Base-by-base conservation (phyloP, 371 early-diverging fungal species). In the Apophysomyces sp. region DNA sequence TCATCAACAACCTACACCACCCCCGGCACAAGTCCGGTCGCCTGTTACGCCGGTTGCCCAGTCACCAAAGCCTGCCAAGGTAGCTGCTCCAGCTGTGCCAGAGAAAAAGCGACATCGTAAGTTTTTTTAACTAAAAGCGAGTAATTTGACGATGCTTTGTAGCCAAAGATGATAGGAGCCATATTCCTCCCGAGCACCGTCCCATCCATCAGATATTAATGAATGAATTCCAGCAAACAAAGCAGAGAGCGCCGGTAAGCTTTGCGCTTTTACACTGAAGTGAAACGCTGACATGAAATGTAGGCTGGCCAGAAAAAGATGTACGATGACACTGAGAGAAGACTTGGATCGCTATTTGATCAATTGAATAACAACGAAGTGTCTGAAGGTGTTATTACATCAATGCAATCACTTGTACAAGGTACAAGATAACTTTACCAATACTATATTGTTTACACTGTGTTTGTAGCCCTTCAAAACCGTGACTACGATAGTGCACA, bases 141-240 rank as follows among this genome's bases (percentile, higher is more conserved):
- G 12, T 9, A 44, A 56, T 8, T 18, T 41, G 15, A 53, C 26
- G 3, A 7, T 16, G 51, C 8, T 59, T 41, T 61, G n/a, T 52
- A 89, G 89, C 89, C 28, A 71, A 77, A 5, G 92, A 92, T 4
- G 95, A 94, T 68, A 84, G 92, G 51, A 80, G 86, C n/a, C 92
- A 92, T 65, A 88, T 94, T 36, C 87, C 92, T 15, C 71, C 83
- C 5, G 79, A 78, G 29, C 87, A 91, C 52, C 86, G 83, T 70
- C 81, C 85, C 7, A 76, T 89, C 15, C 81, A 75, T 31, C 60
- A 63, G 28, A 71, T 79, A 1, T 77, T 90, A 15, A 54, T 65
- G 18, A 69, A 55, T 1, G 80, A 81, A 24, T 65, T 88, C 30
- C 73, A 72, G 27, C 73, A 74, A 37, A 77, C 81, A 27, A 79